phyloP scores from a whole-genome alignment of 495 filamentous ascomycete species.

The Chaetomium fimeti region DNA sequence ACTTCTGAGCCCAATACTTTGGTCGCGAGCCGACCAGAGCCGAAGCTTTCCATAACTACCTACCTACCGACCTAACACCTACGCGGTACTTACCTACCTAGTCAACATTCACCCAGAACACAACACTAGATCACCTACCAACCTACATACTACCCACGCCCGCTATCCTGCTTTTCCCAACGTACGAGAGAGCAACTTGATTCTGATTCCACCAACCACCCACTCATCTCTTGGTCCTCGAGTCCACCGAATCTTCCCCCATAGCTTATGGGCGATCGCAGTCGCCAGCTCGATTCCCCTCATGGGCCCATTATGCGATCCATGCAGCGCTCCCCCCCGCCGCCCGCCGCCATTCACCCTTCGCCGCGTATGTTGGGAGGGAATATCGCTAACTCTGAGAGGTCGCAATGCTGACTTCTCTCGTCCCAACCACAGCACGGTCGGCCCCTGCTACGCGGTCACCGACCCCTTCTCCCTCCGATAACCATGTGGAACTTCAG shows the following conservation, averaged over 20 bases:
- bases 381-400: constrained; percentile 2
- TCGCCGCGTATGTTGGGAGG: constrained; percentile 50
- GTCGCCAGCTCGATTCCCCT: constrained; percentile 25
- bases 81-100: not conserved
- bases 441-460: constrained; percentile 40
- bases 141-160: not conserved
- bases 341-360: constrained; percentile 52
- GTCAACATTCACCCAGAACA: constrained; percentile 13
- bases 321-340: constrained; percentile 55
- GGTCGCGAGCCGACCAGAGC: constrained; percentile 26
- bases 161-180: not conserved
- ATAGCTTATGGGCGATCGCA: constrained; percentile 37
- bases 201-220: too few species aligned
- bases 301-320: constrained; percentile 55
- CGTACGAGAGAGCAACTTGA: not conserved
- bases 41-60: constrained; percentile 22
- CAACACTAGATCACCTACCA: not conserved
- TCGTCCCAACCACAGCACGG: constrained; percentile 27
- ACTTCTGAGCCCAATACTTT: constrained; percentile 19
- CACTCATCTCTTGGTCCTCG: not conserved
- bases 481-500: constrained; percentile 45
- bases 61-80: too few species aligned
- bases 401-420: constrained; percentile 40
- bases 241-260: constrained; percentile 16
- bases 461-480: constrained; percentile 45